Evolutionary conservation across 83 land plant species (phyloP).

Genomic region (Picea abies): DNA sequence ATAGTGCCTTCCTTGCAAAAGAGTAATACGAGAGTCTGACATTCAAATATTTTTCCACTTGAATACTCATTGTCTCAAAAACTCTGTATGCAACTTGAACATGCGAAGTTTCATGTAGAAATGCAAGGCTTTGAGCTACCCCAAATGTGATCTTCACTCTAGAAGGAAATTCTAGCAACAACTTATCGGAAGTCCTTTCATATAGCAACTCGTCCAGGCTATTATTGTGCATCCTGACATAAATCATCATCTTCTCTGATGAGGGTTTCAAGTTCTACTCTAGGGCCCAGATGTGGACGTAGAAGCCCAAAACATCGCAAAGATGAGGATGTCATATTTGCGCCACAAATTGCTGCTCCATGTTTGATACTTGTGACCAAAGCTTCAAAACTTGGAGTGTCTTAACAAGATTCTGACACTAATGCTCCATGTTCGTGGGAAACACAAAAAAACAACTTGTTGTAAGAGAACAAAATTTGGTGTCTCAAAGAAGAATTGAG

Average conservation of each 20-base stretch:
- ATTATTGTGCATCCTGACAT: conserved; percentile 1
- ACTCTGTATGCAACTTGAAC: conserved; percentile 17
- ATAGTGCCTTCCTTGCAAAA: not conserved
- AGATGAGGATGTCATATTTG: conserved; percentile 15
- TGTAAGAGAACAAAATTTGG: too few species aligned
- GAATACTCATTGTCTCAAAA: conserved; percentile 11
- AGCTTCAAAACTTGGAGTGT: too few species aligned
- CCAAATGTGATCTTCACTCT: conserved; percentile 15
- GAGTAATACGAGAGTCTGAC: conserved; percentile 17
- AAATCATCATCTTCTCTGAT: conserved; percentile 2
- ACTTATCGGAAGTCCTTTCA: not conserved
- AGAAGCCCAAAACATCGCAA: conserved; percentile 14
- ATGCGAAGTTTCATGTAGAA: conserved; percentile 13
- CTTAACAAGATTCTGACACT: too few species aligned
- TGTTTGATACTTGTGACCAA: too few species aligned
- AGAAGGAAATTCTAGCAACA: conserved; percentile 15
- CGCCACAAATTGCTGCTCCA: conserved; percentile 11
- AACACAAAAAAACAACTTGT: too few species aligned
- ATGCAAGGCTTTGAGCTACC: conserved; percentile 20
- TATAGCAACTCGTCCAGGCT: conserved; percentile 13
- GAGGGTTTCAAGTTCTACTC: not conserved
- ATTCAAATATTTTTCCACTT: conserved; percentile 15
- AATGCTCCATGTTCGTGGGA: too few species aligned
- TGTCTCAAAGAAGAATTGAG: too few species aligned
- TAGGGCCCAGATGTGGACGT: not conserved